These are phyloP conservation scores for Aspergillus ochraceoroseus DNA, from an alignment of 2,329 filamentous ascomycete genomes.

Conservation along the genomic window DNA sequence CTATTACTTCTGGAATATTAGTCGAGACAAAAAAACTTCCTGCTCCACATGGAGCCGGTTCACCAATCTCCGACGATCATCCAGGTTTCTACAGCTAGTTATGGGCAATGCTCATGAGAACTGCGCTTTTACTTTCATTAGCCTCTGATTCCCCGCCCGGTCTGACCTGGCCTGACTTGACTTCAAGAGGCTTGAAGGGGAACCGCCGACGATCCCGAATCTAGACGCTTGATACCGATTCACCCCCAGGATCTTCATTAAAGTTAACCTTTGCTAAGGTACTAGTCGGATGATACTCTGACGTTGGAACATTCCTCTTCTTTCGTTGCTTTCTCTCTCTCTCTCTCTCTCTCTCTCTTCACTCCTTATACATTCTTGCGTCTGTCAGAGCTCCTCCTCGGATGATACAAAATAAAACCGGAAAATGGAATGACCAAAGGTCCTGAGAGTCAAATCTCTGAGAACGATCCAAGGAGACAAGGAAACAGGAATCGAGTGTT, in stretches of 20 bases:
- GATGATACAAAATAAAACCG: slow-evolving; percentile 13
- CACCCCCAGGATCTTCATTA: slow-evolving; percentile 14
- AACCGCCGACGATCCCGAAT: slow-evolving; percentile 17
- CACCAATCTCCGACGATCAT: slow-evolving; percentile 22
- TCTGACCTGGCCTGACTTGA: not conserved
- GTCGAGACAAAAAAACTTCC: slow-evolving; percentile 12
- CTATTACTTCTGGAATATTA: slow-evolving; percentile 4
- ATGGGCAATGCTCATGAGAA: too few relatives aligned
- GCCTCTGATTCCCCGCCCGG: slow-evolving; percentile 3
- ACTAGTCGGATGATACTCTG: slow-evolving; percentile 10
- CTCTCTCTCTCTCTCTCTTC: slow-evolving; percentile 5
- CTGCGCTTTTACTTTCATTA: slow-evolving; percentile 18
- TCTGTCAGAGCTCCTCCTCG: slow-evolving; percentile 3
- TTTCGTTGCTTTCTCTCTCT: slow-evolving; percentile 8
- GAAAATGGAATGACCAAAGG: not conserved
- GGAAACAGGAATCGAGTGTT: not conserved
- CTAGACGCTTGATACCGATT: slow-evolving; percentile 14
- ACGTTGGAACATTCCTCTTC: slow-evolving; percentile 20
- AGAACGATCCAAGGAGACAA: too few relatives aligned
- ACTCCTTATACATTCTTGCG: slow-evolving; percentile 13
- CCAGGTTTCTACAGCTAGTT: slow-evolving; percentile 18
- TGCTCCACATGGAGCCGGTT: slow-evolving; percentile 17
- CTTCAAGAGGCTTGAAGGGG: too few relatives aligned
- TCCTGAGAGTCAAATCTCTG: too few relatives aligned
- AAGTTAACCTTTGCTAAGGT: slow-evolving; percentile 15